These are phyloP conservation scores for Castanea mollissima DNA, from an alignment of 306 rosid species.

Conservation along the genomic window DNA sequence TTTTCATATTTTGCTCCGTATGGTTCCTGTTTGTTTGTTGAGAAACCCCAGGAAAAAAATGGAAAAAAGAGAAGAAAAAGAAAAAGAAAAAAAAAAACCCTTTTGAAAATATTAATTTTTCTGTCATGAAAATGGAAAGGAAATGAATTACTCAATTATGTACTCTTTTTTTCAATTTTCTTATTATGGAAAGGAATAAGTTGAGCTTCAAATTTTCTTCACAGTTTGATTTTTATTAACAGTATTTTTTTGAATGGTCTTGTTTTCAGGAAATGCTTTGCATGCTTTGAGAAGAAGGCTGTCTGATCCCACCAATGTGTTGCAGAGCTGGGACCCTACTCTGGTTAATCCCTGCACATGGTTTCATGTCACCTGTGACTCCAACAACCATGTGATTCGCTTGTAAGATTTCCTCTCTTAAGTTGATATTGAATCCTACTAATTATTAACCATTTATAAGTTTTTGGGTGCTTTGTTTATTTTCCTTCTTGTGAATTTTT, in stretches of 20 bases:
- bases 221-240: conserved; percentile 8
- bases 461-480: neutral
- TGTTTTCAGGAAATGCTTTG: conserved; percentile 71
- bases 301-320: conserved; percentile 69
- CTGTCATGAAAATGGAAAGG: neutral
- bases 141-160: neutral
- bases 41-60: conserved; percentile 1
- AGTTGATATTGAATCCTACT: neutral
- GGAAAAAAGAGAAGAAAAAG: too few relatives aligned
- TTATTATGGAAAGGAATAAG: neutral
- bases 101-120: neutral
- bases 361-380: conserved; percentile 91
- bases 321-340: conserved; percentile 99
- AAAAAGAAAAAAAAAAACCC: neutral
- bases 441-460: neutral
- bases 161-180: neutral
- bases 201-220: conserved; percentile 9
- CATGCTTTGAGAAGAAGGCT: conserved; percentile 72
- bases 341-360: conserved; percentile 98
- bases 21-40: conserved; percentile 21
- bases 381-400: conserved; percentile 74
- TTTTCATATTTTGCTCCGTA: neutral
- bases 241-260: neutral
- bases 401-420: conserved; percentile 49
- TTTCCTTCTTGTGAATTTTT: neutral